These are phyloP conservation scores for Myxozyma melibiosi DNA, from an alignment of 805 yeast species.

Conservation along the genomic window DNA sequence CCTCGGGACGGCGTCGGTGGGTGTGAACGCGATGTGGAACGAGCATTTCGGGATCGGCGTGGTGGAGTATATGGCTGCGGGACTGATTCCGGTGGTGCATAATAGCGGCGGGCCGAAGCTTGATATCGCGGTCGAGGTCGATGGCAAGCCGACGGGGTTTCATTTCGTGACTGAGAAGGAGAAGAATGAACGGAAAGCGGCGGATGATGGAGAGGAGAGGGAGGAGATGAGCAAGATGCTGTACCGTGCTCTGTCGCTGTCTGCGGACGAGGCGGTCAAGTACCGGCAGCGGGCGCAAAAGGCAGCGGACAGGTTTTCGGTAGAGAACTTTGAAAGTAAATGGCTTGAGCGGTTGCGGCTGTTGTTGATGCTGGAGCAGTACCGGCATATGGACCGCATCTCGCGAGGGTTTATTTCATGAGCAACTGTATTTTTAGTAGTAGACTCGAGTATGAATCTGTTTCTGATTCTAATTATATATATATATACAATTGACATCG, in stretches of 20 bases:
- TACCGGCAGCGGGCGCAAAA: conserved; percentile 50
- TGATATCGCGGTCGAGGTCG: conserved; percentile 71
- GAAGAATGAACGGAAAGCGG: conserved; percentile 41
- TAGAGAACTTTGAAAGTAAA: conserved; percentile 53
- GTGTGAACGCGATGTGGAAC: conserved; percentile 98
- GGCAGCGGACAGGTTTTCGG: conserved; percentile 60
- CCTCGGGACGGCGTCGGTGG: conserved; percentile 63
- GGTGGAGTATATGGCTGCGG: conserved; percentile 87
- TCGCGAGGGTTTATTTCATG: conserved; percentile 23
- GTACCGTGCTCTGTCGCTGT: conserved; percentile 46
- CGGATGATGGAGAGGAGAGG: neutral
- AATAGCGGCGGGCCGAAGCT: conserved; percentile 93
- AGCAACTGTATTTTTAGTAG: neutral
- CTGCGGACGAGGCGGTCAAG: conserved; percentile 43
- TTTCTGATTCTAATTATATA: neutral
- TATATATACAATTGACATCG: neutral
- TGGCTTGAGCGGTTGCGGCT: conserved; percentile 49
- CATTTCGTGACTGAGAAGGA: conserved; percentile 76
- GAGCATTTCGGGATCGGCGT: conserved; percentile 98
- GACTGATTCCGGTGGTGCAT: conserved; percentile 85
- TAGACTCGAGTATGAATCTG: too few relatives aligned
- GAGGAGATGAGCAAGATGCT: conserved; percentile 53
- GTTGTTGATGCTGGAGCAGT: conserved; percentile 28
- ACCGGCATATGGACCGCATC: conserved; percentile 16
- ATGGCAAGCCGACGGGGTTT: conserved; percentile 66